Evolutionary conservation across 2,329 filamentous ascomycete species (phyloP).

Genomic region (Cordyceps cicadae): DNA sequence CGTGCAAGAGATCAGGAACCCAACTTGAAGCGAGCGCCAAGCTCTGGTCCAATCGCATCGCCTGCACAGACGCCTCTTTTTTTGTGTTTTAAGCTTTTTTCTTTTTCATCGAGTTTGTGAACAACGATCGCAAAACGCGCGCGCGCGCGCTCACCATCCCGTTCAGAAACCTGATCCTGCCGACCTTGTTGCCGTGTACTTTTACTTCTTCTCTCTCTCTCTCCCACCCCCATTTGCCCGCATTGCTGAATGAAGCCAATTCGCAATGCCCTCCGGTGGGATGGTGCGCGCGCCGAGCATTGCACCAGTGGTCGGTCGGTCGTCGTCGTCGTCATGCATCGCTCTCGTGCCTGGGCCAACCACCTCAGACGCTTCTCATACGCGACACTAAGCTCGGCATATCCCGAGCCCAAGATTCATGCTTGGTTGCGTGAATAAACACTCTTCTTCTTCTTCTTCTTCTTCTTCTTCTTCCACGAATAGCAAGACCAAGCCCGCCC

Average conservation of each 20-base stretch:
- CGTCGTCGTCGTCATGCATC: too few species aligned
- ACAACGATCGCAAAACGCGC: too few species aligned
- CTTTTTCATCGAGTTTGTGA: too few species aligned
- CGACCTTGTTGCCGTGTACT: background rate
- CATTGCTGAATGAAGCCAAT: background rate
- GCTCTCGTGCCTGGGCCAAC: background rate
- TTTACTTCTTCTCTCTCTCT: too few species aligned
- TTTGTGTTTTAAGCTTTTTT: background rate
- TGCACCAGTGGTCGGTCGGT: too few species aligned
- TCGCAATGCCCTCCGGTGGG: background rate
- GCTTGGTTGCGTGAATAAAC: background rate
- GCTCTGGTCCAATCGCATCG: background rate
- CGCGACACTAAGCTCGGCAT: background rate
- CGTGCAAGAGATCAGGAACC: background rate
- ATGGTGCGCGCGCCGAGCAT: too few species aligned
- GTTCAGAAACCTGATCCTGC: too few species aligned
- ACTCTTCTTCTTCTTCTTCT: too few species aligned
- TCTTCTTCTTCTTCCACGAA: too few species aligned
- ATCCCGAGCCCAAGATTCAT: background rate
- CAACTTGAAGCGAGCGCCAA: background rate
- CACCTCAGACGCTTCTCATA: slow-evolving; percentile 1
- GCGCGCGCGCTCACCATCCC: too few species aligned
- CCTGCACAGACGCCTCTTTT: background rate
- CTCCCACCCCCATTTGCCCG: too few species aligned
- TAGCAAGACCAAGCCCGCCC: too few species aligned